Conservation (phyloP, 495 filamentous ascomycete genomes). For the Neurospora sublineolata region DNA sequence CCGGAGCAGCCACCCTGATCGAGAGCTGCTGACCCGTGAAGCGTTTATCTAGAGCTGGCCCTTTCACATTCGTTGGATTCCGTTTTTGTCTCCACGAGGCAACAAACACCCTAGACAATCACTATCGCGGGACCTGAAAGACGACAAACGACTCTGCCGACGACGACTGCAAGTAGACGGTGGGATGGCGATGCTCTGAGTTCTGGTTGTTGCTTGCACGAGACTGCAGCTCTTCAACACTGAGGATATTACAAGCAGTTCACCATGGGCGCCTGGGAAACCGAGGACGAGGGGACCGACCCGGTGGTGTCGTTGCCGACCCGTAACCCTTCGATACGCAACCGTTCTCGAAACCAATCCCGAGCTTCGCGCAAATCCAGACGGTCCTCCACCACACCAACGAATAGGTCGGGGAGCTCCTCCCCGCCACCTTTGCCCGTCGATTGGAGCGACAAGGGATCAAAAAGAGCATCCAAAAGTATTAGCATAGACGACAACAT, state of each 20-base stretch:
- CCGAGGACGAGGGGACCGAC: constrained; percentile 41
- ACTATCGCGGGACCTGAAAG: neutral
- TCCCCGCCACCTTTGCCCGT: constrained; percentile 51
- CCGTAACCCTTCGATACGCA: constrained; percentile 46
- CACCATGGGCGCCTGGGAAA: constrained; percentile 41
- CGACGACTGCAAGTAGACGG: neutral
- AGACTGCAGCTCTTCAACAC: constrained; percentile 6
- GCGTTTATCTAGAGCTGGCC: neutral
- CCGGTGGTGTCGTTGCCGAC: constrained; percentile 48
- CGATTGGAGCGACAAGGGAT: constrained; percentile 35
- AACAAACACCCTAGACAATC: neutral
- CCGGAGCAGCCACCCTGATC: neutral
- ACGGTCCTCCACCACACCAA: constrained; percentile 47
- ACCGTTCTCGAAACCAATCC: constrained; percentile 49
- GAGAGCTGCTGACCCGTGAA: neutral
- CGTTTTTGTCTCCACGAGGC: neutral
- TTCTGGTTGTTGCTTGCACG: neutral
- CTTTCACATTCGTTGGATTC: constrained; percentile 5
- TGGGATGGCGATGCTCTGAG: constrained; percentile 13
- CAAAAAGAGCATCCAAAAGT: constrained; percentile 44
- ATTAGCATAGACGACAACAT: constrained; percentile 56
- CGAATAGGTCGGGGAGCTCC: constrained; percentile 40
- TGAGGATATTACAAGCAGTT: neutral
- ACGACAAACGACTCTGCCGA: neutral
- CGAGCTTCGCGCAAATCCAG: constrained; percentile 39